Evolutionary conservation across 768 basidiomycete species (phyloP).

Genomic region (Mycena floridula): DNA sequence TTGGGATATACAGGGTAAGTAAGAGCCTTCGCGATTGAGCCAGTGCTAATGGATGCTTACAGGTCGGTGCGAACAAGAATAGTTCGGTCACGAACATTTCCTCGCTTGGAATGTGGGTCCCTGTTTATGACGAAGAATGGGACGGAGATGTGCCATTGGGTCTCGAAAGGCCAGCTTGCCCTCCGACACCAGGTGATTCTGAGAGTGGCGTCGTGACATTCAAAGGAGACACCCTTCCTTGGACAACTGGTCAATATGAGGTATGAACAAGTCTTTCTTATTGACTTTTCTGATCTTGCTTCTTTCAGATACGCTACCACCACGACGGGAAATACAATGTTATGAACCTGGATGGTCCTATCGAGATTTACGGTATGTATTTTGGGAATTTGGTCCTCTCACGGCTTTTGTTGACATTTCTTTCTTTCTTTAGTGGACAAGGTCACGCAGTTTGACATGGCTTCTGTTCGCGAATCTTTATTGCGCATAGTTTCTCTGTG

Average conservation of each 20-base stretch:
- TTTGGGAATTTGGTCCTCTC: background rate
- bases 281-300: background rate
- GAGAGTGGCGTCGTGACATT: constrained; percentile 69
- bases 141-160: constrained; percentile 76
- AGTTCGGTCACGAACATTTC: constrained; percentile 77
- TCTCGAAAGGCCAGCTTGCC: constrained; percentile 21
- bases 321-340: constrained; percentile 98
- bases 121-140: constrained; percentile 90
- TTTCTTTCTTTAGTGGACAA: constrained; percentile 53
- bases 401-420: constrained; percentile 7
- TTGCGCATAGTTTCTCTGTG: constrained; percentile 79
- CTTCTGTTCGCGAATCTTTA: constrained; percentile 58
- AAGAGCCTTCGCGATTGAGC: constrained; percentile 4
- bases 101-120: constrained; percentile 88
- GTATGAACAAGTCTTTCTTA: constrained; percentile 29
- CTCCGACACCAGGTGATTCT: constrained; percentile 23
- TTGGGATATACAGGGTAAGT: constrained; percentile 81
- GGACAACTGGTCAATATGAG: constrained; percentile 85
- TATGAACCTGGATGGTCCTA: constrained; percentile 75
- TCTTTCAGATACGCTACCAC: constrained; percentile 72
- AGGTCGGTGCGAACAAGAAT: constrained; percentile 87
- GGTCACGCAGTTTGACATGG: constrained; percentile 57
- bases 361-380: constrained; percentile 82
- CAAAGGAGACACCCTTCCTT: constrained; percentile 74
- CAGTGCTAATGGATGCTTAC: constrained; percentile 5